Evolutionary conservation across 805 yeast genomes (phyloP), one percentile per base, ranked within the genome.

Genomic region (Vanderwaltozyma yarrowii): DNA sequence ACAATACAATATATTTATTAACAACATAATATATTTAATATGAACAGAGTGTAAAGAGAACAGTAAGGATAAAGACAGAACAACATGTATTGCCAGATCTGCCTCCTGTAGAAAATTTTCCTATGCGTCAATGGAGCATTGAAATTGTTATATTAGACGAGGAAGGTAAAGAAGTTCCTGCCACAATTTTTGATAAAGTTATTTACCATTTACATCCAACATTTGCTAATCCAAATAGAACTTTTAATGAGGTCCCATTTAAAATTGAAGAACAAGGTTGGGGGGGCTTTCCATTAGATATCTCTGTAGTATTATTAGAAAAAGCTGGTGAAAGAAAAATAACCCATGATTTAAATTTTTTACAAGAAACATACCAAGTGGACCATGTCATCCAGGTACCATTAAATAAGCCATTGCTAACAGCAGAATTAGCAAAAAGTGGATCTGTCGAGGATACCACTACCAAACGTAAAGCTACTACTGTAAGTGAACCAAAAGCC

Each of bases 131-230:
- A 61, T 89, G 98, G 98, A 73, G 83, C 33, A 80, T 92, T 46
- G 77, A 79, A 57, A 73, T 92, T 35, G 62, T 74, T 30, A 61
- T 87, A 55, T 70, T 92, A 43, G 88, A 87, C 51, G 79, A 78
- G 43, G 74, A 76, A 41, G 96, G 95, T 15, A 73, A 78, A 41
- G 89, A 80, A 51, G 68, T 83, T 33, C 89, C 96, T 12, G 96
- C 96, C 2, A 76, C 70, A 33, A 71, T 89, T 39, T 82, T 89
- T 52, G 97, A 92, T 60, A 84, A 82, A 62, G 96, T 87, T 37
- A 87, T 94, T 4, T 89, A 89, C 61, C 80, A 86, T 49, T 71
- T 92, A 46, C 98, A 89, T 66, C 97, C 96, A 35, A 92, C 97
- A 9, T 89, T 89, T 64, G 76, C 76, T 35, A 87, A 87, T 59